Base-by-base conservation (phyloP, 441 rosid genomes). In the Aleurites moluccanus region DNA sequence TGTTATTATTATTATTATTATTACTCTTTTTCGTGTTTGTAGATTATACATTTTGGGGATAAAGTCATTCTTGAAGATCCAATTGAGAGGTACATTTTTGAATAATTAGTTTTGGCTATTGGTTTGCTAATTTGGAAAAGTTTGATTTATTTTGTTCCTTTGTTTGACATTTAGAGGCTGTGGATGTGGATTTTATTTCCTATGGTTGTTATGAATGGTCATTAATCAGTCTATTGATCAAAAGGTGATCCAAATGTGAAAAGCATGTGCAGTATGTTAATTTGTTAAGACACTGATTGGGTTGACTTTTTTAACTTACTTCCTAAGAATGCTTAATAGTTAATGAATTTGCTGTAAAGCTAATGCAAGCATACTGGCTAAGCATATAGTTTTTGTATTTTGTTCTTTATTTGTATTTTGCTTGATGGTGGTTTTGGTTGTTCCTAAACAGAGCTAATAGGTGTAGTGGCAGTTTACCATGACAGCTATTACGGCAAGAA, bases 11-110 rank as follows among this genome's bases (percentile, higher is more conserved):
- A n/a, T n/a, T n/a, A n/a, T n/a, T n/a, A n/a, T n/a, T n/a, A n/a
- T n/a, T n/a, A n/a, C n/a, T n/a, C n/a, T n/a, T n/a, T n/a, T n/a
- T n/a, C n/a, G n/a, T n/a, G n/a, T 53, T 47, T 79, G 64, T 75
- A 96, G 97, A 82, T 92, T 74, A 81, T 90, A 66, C 85, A 88
- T 80, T 96, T 96, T 75, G 96, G 94, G 63, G 97, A 92, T 79
- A 88, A 86, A 74, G 89, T 84, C 74, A 91, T 94, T 78, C 84
- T 85, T 61, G 94, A 96, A 83, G 96, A 93, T 81, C 96, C 98
- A n/a, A 82, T 92, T 13, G 94, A 93, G 85, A 88, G 92, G 98
- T 93, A 81, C 75, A 38, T 56, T 74, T 70, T 65, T 27, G 9
- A 6, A 9, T 53, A 4, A 33, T 75, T 74, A 67, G 44, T 40